Base-by-base conservation (phyloP, 805 yeast species). In the Lipomyces sp. region DNA sequence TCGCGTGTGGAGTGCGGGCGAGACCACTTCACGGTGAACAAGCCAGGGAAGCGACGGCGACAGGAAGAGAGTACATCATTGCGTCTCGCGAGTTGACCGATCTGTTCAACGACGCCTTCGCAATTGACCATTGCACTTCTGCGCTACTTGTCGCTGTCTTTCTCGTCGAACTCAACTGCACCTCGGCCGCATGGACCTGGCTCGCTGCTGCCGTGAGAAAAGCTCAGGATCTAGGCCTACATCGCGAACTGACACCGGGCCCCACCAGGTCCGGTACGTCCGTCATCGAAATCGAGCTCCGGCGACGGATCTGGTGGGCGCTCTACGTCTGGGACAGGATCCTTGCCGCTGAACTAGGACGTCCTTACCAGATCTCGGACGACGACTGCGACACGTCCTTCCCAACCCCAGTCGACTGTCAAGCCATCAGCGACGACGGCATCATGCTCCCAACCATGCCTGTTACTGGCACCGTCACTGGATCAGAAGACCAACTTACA, bases 261-360 rank as follows among this genome's bases (percentile, higher is more conserved):
- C 13, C 35, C 6, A 10, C 48, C 13, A 15, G 57, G 15, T 32
- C 32, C 13, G 54, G 54, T n/a, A 15, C 42, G 8, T 61, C 66
- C 5, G 45, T 60, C 8, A 45, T 56, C 34, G 71, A 67, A 8
- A 13, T 35, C 54, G 70, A 69, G 58, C 56, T 63, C 13, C 64
- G 71, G 39, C 69, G 72, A n/a, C 62, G 73, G n/a, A 62, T 72
- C 24, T 66, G 72, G 72, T 72, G 75, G 75, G 68, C 72, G n/a
- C 37, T 73, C 24, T 68, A 65, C 62, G 67, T 63, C 11, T 72
- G 73, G 72, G 75, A 73, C 50, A 55, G 74, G 13, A 50, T 73
- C n/a, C 60, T 70, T 11, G 57, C 72, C 32, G 45, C 67, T 24
- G 72, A 69, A 53, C 64, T 63, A 8, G 71, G 71, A 24, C 63